A percentile compares a stretch with the other conserved stretches of the same genome.
These are phyloP conservation scores for Eutrema heterophyllum DNA, from an alignment of 345 rosid species.

Conservation along the genomic window DNA sequence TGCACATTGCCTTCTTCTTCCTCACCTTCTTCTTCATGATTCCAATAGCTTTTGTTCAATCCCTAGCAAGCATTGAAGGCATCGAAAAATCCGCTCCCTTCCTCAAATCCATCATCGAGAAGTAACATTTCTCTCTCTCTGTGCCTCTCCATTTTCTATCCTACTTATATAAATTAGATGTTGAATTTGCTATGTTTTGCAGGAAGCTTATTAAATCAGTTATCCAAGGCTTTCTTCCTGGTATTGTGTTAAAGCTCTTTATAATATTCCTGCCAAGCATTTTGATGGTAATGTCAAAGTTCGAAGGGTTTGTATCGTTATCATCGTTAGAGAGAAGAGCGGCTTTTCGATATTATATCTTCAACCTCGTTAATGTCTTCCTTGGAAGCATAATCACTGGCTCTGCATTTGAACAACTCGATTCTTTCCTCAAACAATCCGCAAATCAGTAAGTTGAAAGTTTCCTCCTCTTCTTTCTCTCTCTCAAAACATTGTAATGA, in stretches of 20 bases:
- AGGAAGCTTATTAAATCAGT: conserved; percentile 64
- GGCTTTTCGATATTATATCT: conserved; percentile 75
- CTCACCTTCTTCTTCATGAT: conserved; percentile 94
- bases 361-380: conserved; percentile 77
- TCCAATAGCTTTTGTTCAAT: conserved; percentile 87
- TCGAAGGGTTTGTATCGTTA: conserved; percentile 78
- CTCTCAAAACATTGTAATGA: background rate
- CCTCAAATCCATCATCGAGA: conserved; percentile 54
- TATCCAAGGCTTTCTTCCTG: conserved; percentile 86
- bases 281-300: conserved; percentile 92
- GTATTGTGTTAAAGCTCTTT: conserved; percentile 84
- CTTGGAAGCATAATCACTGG: conserved; percentile 72
- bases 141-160: background rate
- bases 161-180: background rate
- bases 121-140: conserved; percentile 24
- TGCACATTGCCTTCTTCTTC: conserved; percentile 84
- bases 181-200: conserved; percentile 23
- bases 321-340: conserved; percentile 92
- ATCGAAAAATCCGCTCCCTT: conserved; percentile 66
- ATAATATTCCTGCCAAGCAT: conserved; percentile 85
- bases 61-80: conserved; percentile 83
- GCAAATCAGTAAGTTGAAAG: conserved; percentile 52
- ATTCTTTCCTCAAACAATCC: conserved; percentile 58
- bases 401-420: conserved; percentile 75
- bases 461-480: background rate